phyloP scores from a whole-genome alignment of 805 yeast genomes.

The Spathaspora girioi region DNA sequence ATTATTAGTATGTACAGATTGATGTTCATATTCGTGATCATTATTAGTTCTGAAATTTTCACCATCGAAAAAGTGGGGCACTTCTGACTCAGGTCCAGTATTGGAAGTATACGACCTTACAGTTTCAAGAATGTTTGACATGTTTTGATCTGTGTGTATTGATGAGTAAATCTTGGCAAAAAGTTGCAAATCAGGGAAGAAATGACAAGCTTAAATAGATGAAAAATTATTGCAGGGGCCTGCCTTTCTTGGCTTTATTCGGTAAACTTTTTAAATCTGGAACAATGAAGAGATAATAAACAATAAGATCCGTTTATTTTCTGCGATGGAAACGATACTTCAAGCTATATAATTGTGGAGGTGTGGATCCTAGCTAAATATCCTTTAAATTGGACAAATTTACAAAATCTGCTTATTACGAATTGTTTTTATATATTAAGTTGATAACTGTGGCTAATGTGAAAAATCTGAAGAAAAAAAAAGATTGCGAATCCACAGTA shows the following conservation, averaged over 20 bases:
- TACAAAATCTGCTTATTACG: background rate
- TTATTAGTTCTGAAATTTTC: constrained; percentile 14
- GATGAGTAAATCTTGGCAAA: background rate
- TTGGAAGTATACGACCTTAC: constrained; percentile 7
- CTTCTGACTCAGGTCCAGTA: constrained; percentile 14
- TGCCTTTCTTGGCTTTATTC: background rate
- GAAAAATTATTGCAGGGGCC: background rate
- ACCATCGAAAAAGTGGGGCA: constrained; percentile 19
- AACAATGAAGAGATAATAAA: background rate
- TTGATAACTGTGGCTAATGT: background rate
- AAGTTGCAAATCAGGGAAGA: background rate
- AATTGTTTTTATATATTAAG: background rate
- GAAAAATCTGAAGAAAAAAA: background rate
- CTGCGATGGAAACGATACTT: background rate
- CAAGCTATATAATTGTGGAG: background rate
- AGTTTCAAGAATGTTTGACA: constrained; percentile 10
- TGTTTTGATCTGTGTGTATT: background rate
- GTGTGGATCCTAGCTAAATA: background rate
- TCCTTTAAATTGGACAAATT: background rate
- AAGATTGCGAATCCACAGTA: background rate
- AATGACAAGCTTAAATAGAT: background rate
- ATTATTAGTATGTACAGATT: background rate
- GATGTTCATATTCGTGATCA: constrained; percentile 10
- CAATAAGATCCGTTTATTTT: background rate
- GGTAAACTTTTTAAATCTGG: background rate